Evolutionary conservation across 768 basidiomycete species (phyloP), one percentile per base, ranked within the genome.

Genomic region (Chalciporus pseudorubinellus): DNA sequence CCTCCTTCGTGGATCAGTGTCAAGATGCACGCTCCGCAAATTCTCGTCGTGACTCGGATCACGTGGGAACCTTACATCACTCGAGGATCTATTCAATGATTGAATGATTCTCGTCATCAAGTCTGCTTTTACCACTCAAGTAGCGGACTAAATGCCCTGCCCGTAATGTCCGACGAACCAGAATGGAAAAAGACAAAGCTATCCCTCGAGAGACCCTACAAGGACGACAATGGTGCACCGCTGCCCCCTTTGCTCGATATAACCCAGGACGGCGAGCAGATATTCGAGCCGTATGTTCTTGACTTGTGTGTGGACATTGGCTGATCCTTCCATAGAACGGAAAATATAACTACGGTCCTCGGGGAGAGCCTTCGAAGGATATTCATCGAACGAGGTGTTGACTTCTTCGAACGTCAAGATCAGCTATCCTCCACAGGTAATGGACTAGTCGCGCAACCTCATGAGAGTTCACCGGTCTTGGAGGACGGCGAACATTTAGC

Each of bases 181-280:
- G 63, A 73, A 9, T 86, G 83, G 80, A 83, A 79, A 61, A 77
- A 77, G 55, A 72, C 84, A 33, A 84, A 71, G 53, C 71, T 92
- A 10, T 84, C 88, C 2, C 76, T 93, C 28, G 90, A 93, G 63
- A 75, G 82, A 34, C 89, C 87, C 0, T 91, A 91, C 72, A 90
- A 85, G 66, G 85, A 90, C 60, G 89, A 92, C 57, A 69, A 77
- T 33, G 89, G 87, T 8, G 72, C 79, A 40, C 75, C 62, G 9
- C 80, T 92, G 24, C 85, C 81, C 21, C 72, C 75, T 6, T 70
- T 92, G 24, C 70, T 78, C 22, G 89, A 93, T 61, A 87, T 93
- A 48, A 76, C 79, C 7, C 74, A 78, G 21, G 84, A 89, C 39
- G 87, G 89, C 34, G 77, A 82, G 55, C 78, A 80, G 46, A 70